Conservation (phyloP, 345 rosid species). For the Rhizophora mangle region DNA sequence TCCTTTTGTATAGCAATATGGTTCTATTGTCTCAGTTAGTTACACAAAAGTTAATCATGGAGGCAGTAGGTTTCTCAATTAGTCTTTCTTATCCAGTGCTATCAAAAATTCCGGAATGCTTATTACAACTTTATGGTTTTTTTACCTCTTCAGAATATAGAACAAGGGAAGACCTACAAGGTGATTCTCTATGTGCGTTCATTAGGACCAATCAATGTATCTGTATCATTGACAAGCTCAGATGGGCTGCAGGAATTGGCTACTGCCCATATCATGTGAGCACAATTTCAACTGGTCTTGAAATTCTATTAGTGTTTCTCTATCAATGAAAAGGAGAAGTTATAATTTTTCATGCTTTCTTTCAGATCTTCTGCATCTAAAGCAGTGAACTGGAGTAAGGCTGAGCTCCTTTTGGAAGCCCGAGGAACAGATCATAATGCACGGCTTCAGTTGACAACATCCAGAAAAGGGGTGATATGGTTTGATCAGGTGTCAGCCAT, state of each 20-base stretch:
- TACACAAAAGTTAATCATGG: not conserved
- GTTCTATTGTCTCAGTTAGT: not conserved
- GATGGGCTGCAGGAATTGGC: conserved; percentile 59
- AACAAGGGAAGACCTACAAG: conserved; percentile 70
- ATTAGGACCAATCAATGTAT: conserved; percentile 48
- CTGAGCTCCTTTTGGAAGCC: conserved; percentile 68
- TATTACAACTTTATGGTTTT: not conserved
- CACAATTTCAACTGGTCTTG: not conserved
- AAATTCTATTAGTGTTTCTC: conserved; percentile 11
- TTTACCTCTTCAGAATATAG: conserved; percentile 55
- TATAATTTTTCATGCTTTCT: conserved; percentile 9
- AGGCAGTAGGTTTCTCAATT: not conserved
- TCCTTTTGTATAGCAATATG: not conserved
- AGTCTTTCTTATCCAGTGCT: not conserved
- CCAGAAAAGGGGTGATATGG: conserved; percentile 75
- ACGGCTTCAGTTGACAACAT: conserved; percentile 75
- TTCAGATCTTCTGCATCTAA: conserved; percentile 73
- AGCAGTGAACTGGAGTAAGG: conserved; percentile 73
- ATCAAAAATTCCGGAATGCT: not conserved
- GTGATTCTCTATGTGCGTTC: conserved; percentile 73
- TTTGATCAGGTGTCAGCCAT: conserved; percentile 94
- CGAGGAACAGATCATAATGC: conserved; percentile 59
- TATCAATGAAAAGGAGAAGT: not conserved
- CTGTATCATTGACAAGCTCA: conserved; percentile 65
- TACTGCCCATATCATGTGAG: conserved; percentile 60